Evolutionary conservation across 2,329 filamentous ascomycete species (phyloP), one percentile per base, ranked within the genome.

Genomic region (Aspergillus floridensis): DNA sequence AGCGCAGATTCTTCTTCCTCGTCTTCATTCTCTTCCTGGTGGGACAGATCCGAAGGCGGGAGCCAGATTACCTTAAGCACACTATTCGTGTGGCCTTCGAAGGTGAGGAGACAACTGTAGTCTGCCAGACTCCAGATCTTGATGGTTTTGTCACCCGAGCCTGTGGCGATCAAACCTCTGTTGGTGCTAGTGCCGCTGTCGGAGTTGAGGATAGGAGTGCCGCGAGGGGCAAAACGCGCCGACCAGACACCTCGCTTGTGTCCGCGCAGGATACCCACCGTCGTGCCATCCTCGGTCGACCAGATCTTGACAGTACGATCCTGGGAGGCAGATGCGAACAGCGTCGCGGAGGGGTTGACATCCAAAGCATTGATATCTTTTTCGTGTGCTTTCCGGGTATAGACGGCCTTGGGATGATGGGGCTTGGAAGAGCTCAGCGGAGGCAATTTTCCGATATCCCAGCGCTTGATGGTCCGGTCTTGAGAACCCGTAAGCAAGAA

Each of bases 281-380:
- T 90, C 68, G 97, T 92, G 21, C 96, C 93, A 72, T 95, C 91
- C 65, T 93, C 88, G 6, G 89, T 83, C 7, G 93, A 95, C 90
- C 93, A 99, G 60, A 99, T 95, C 79, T 98, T 99, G 66, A 98
- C 92, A 0, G 92, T 96, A 66, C 92, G 91, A 74, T 99, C 95
- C 77, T 99, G 95, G 5, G 93, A 98, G 31, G 95, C 93, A 1
- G 95, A 97, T 3, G 93, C 96, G 71, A 99, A 98, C 1, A 97
- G 78, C n/a, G 87, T 85, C 4, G 86, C 86, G 1, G 84, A 82
- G 22, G 87, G 84, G 64, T 92, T 91, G 11, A 95, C 83, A 64
- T 96, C 92, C 53, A 99, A 85, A 2, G 95, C 92, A 69, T 99
- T 99, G 77, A 99, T 99, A 66, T 99, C 95, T 74, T 99, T 99